Evolutionary conservation across 306 rosid genomes (phyloP), one percentile per base, ranked within the genome.

Genomic region (Quercus agrifolia): DNA sequence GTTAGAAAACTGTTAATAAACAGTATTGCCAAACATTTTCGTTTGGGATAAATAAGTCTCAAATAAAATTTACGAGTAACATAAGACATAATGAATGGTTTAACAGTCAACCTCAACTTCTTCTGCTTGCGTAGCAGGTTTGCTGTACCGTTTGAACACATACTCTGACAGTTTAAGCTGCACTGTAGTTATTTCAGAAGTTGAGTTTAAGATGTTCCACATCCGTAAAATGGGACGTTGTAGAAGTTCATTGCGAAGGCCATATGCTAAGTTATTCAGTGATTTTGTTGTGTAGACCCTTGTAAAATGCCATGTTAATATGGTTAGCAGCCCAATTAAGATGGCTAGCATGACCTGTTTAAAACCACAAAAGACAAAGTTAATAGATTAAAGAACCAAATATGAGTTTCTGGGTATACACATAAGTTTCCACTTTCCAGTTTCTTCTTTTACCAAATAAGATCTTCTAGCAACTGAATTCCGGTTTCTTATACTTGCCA

Each of bases 271-370:
- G 87, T 86, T 88, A 75, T 80, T 83, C 3, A 96, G 86, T 18
- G 99, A 96, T 79, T 90, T 88, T 54, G 90, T 80, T 1, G 99
- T 96, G 84, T 96, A 96, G 80, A 86, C 88, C 90, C 88, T 93
- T 2, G 99, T 96, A 80, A 96, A 91, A 85, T 96, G 99, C 99
- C 99, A 96, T 35, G 99, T 96, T 74, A 96, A 82, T 80, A 96
- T 91, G 21, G 99, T 96, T 33, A 96, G 84, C 31, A 96, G 81
- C 73, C 99, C 99, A 52, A 96, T 96, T 88, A 96, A 80, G 83
- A 96, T 96, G 5, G 98, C 99, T 67, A 96, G 86, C 99, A 96
- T 96, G 67, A 89, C 93, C 99, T 96, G 92, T 73, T 78, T 33
- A 64, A 58, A 81, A 79, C 68, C 78, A 81, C 14, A 28, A 33